Evolutionary conservation across 2,329 filamentous ascomycete species (phyloP).

Genomic region (Hymenoscyphus albidus): DNA sequence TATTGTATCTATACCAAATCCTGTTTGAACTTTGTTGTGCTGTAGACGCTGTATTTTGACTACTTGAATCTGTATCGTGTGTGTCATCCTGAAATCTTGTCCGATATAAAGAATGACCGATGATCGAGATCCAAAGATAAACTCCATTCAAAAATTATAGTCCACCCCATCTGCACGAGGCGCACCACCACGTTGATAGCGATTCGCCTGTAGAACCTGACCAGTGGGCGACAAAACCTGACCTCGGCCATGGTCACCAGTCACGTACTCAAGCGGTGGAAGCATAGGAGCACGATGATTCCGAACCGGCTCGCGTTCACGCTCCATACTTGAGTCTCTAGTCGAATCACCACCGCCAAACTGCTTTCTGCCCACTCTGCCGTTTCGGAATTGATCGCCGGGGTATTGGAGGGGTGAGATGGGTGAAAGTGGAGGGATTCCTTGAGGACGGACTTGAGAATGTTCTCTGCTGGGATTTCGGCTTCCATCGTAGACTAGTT

Average conservation of each 20-base stretch:
- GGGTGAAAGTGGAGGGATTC: background rate
- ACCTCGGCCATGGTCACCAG: background rate
- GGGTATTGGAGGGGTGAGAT: background rate
- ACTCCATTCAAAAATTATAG: background rate
- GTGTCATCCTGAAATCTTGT: background rate
- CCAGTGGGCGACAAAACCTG: background rate
- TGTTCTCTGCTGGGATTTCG: background rate
- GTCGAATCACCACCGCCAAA: background rate
- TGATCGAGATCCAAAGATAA: background rate
- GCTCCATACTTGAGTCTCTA: background rate
- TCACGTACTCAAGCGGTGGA: background rate
- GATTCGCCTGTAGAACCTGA: background rate
- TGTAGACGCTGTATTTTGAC: background rate
- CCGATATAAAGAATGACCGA: background rate
- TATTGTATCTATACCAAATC: background rate
- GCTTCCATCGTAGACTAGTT: background rate
- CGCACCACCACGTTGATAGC: background rate
- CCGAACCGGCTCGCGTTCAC: background rate
- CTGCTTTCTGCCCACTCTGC: background rate
- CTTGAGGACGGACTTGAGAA: background rate
- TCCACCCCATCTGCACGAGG: background rate
- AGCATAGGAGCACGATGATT: background rate
- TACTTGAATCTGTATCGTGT: background rate
- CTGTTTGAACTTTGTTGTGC: background rate
- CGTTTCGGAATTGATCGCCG: background rate